Evolutionary conservation across 768 basidiomycete species (phyloP).

Genomic region (Xerocomellus amylosporus): DNA sequence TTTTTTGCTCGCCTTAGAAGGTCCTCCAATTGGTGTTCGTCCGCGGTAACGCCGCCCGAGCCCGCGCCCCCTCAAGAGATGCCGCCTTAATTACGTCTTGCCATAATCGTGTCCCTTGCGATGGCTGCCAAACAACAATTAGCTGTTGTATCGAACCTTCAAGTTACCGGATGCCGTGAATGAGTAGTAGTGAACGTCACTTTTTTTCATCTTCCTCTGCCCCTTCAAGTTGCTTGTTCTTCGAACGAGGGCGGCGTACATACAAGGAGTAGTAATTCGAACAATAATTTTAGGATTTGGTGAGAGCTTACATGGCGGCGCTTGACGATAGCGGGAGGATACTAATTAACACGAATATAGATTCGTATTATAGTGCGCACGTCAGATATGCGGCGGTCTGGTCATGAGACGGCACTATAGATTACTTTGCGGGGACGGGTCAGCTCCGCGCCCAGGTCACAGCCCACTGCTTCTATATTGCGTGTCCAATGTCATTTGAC

Average conservation of each 20-base stretch:
- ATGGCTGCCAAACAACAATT: conserved; percentile 9
- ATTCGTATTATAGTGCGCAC: not conserved
- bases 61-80: conserved; percentile 3
- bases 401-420: not conserved
- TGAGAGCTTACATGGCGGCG: not conserved
- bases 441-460: not conserved
- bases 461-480: not conserved
- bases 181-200: not conserved
- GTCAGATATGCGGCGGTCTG: conserved; percentile 3
- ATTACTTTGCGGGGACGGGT: not conserved
- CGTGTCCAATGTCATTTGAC: conserved; percentile 4
- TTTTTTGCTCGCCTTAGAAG: not conserved
- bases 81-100: conserved; percentile 24
- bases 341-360: conserved; percentile 10
- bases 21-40: not conserved
- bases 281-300: not conserved
- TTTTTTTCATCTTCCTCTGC: not conserved
- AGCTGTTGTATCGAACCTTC: conserved; percentile 8
- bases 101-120: conserved; percentile 20
- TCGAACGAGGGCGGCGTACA: not conserved
- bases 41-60: conserved; percentile 20
- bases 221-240: not conserved
- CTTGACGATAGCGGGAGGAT: conserved; percentile 10
- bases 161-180: conserved; percentile 22
- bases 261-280: not conserved